A percentile compares a stretch with the other conserved stretches of the same genome.
Evolutionary conservation across 2,329 filamentous ascomycete genomes (phyloP).

Genomic region (Hirsutella rhossiliensis): DNA sequence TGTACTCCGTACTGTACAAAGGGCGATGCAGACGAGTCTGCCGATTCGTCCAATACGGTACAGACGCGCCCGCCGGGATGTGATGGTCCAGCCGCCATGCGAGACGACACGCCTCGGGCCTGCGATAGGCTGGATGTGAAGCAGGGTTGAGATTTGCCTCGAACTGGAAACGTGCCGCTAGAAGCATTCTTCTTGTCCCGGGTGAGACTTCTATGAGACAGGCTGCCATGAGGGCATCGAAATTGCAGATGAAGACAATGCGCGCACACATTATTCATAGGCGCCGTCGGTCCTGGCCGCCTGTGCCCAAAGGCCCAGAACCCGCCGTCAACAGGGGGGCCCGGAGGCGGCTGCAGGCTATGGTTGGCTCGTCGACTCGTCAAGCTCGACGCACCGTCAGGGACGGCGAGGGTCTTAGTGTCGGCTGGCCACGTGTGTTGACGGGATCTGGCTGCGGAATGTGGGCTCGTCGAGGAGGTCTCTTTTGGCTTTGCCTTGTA

Average conservation of each 20-base stretch:
- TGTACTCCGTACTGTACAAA: background rate
- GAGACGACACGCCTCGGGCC: background rate
- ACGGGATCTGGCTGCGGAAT: background rate
- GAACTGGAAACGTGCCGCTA: slow-evolving; percentile 1
- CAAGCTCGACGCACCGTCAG: slow-evolving; percentile 1
- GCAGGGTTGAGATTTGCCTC: background rate
- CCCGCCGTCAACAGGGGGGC: background rate
- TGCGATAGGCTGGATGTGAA: background rate
- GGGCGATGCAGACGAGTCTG: background rate
- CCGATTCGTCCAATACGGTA: slow-evolving; percentile 1
- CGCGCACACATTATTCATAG: too few species aligned
- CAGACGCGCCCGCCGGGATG: background rate
- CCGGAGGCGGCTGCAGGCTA: background rate
- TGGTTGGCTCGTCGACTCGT: slow-evolving; percentile 1
- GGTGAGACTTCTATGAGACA: too few species aligned
- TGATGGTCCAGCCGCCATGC: slow-evolving; percentile 1
- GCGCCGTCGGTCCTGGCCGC: background rate
- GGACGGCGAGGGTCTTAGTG: slow-evolving; percentile 8
- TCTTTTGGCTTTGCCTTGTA: too few species aligned
- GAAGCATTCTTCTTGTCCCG: background rate
- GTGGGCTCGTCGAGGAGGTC: background rate
- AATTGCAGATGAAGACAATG: too few species aligned
- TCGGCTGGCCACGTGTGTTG: slow-evolving; percentile 9
- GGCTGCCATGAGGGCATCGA: too few species aligned
- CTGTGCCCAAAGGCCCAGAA: background rate